Percentiles rank a stretch among this genome's conserved stretches.
Evolutionary conservation across 495 filamentous ascomycete genomes (phyloP).

Genomic region (Aspergillus steynii): DNA sequence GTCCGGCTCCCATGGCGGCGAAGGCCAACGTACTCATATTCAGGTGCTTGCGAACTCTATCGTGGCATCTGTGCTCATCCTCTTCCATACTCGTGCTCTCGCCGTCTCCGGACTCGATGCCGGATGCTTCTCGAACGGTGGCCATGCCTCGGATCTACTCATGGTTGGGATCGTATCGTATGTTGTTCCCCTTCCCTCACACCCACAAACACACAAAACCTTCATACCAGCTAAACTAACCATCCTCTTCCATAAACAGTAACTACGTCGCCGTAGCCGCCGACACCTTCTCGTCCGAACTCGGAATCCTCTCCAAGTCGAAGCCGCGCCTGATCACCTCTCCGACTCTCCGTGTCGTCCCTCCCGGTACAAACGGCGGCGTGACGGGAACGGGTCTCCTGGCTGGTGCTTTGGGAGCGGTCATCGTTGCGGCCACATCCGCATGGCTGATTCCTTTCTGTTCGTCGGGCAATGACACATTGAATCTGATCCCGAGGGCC

Average conservation of each 20-base stretch:
- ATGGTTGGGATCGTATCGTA: conserved; percentile 59
- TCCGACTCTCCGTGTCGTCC: conserved; percentile 69
- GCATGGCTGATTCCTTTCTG: conserved; percentile 72
- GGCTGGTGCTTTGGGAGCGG: conserved; percentile 74
- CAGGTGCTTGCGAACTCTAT: conserved; percentile 91
- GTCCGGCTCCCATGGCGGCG: conserved; percentile 68
- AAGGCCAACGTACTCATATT: conserved; percentile 77
- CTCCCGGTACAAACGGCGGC: conserved; percentile 90
- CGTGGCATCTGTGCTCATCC: conserved; percentile 69
- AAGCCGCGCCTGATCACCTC: conserved; percentile 86
- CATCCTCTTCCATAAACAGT: background rate
- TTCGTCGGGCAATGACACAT: conserved; percentile 14
- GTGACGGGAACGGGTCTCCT: conserved; percentile 71
- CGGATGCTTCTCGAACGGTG: conserved; percentile 40
- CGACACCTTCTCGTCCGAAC: conserved; percentile 93
- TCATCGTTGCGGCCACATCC: conserved; percentile 66
- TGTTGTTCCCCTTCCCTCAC: conserved; percentile 17
- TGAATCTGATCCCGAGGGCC: conserved; percentile 51
- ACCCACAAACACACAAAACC: background rate
- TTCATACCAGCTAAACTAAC: background rate
- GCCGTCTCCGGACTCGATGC: conserved; percentile 10
- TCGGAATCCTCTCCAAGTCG: conserved; percentile 81
- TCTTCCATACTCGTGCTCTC: conserved; percentile 68
- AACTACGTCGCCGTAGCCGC: conserved; percentile 91
- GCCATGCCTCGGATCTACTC: conserved; percentile 46